Evolutionary conservation across 192 early-diverging fungal species (phyloP).

Genomic region (Phlyctochytrium planicorne): DNA sequence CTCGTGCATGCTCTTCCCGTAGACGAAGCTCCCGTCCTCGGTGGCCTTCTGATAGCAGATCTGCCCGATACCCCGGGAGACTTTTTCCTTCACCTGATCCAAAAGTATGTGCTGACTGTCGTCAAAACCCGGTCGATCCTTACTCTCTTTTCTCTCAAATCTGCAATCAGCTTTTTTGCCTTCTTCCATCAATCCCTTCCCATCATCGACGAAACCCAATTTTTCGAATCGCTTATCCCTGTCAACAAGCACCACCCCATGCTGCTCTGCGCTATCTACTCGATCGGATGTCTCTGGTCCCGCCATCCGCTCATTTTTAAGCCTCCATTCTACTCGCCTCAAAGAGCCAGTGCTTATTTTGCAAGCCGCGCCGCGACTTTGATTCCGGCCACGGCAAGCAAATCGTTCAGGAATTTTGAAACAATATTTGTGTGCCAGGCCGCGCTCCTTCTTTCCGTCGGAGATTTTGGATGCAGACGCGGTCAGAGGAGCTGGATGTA

Average conservation of each 20-base stretch:
- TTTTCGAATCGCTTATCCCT: slow-evolving; percentile 36
- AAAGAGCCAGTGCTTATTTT: slow-evolving; percentile 31
- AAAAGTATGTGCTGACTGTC: background rate
- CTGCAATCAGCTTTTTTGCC: slow-evolving; percentile 29
- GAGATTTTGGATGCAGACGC: background rate
- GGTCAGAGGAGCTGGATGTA: slow-evolving; percentile 8
- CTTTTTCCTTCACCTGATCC: slow-evolving; percentile 34
- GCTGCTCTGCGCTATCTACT: slow-evolving; percentile 36
- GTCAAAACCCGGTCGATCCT: background rate
- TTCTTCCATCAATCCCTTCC: slow-evolving; percentile 36
- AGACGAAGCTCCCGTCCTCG: background rate
- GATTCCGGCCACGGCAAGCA: slow-evolving; percentile 6
- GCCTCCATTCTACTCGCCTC: slow-evolving; percentile 33
- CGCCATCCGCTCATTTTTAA: slow-evolving; percentile 24
- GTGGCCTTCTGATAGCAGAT: slow-evolving; percentile 16
- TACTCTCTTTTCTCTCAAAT: background rate
- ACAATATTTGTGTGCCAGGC: slow-evolving; percentile 9
- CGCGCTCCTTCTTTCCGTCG: background rate
- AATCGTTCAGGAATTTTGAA: background rate
- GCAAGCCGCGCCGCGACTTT: slow-evolving; percentile 18
- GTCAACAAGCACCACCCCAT: slow-evolving; percentile 45
- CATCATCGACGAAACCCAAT: slow-evolving; percentile 30
- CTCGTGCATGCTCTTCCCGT: background rate
- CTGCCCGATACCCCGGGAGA: slow-evolving; percentile 15
- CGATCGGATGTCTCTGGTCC: slow-evolving; percentile 34